Evolutionary conservation across 495 filamentous ascomycete genomes (phyloP), one percentile per base, ranked within the genome.

Genomic region (Xylaria sp.): DNA sequence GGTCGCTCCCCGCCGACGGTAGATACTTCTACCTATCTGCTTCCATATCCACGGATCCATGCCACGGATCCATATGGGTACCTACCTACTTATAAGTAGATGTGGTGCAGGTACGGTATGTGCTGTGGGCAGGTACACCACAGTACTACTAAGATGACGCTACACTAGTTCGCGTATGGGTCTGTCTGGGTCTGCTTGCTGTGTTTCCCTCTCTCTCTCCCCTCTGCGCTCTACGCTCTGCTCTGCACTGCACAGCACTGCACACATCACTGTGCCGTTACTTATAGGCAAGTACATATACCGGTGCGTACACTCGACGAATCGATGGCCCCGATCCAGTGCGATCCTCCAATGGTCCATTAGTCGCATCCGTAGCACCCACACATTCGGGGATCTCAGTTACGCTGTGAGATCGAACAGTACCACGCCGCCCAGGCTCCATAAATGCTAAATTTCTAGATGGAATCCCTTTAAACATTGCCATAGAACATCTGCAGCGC

Each of bases 401-500:
- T 67, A 72, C 55, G 70, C 70, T 72, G 70, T 64, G 67, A 74
- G 75, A 72, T 76, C 75, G 69, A 74, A 75, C 73, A 59, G 71
- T 75, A 69, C 64, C 48, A 72, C 75, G 73, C 72, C 74, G 71
- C 35, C 64, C 35, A 17, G 5, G 61, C 68, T 31, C 68, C 61
- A 71, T 66, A 37, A 35, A 71, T 71, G 61, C 44, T 59, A 66
- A 79, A 69, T 72, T 75, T 73, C 75, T 73, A 75, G 71, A 67
- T 53, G 35, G 46, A 72, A 77, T 76, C 73, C 75, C 73, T 73
- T 74, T 74, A 67, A 73, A 73, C 75, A 77, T 77, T 76, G 71
- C 75, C 75, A 79, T 79, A 73, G 71, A 74, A 41, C 73, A 50
- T 68, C 69, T 74, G 72, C 77, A 68, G 61, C 71, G 70, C 70